Conservation (phyloP, 345 rosid species). For the Odontarrhena argentea region DNA sequence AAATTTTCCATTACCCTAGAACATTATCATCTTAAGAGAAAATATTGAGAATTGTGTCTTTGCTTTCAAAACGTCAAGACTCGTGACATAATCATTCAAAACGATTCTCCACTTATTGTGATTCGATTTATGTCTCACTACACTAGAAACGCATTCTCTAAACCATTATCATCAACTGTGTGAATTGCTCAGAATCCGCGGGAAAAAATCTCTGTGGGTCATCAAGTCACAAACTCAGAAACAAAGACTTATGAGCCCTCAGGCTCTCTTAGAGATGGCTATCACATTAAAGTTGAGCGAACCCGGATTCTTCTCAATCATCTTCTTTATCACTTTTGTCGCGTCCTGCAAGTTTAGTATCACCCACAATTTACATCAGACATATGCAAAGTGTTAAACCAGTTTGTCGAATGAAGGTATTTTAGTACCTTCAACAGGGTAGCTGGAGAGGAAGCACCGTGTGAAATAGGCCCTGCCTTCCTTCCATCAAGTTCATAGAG, state of each 20-base stretch:
- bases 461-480: constrained; percentile 76
- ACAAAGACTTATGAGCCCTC: constrained; percentile 27
- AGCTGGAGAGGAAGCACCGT: constrained; percentile 68
- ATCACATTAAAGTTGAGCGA: constrained; percentile 86
- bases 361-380: constrained; percentile 12
- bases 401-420: not conserved
- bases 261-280: constrained; percentile 55
- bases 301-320: constrained; percentile 77
- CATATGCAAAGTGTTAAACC: not conserved
- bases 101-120: not conserved
- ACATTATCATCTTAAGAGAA: no score
- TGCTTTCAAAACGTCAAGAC: not conserved
- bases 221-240: constrained; percentile 25
- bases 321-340: constrained; percentile 63
- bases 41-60: not conserved
- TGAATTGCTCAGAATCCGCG: not conserved
- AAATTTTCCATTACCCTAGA: no score
- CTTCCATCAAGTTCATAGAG: constrained; percentile 97
- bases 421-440: constrained; percentile 65
- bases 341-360: constrained; percentile 59
- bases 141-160: not conserved
- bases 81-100: not conserved
- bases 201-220: constrained; percentile 21
- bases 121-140: constrained; percentile 1
- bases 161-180: constrained; percentile 18